Percentiles rank a stretch among this genome's conserved stretches.
phyloP scores from a whole-genome alignment of 169 alveolate species.

The Cryptosporidium sp. region DNA sequence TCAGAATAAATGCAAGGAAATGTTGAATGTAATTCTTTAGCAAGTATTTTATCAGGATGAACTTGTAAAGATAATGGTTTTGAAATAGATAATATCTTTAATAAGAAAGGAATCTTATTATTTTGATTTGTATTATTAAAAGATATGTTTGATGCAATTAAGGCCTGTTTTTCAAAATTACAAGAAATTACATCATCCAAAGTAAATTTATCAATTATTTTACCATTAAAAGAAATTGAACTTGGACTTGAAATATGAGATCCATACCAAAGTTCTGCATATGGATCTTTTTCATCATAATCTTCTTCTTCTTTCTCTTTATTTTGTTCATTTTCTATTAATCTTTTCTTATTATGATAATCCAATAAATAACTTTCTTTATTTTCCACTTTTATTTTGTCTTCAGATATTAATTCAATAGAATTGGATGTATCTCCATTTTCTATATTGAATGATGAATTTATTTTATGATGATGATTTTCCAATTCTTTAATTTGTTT shows the following conservation, averaged over 20 bases:
- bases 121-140: neutral
- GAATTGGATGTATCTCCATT: neutral
- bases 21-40: slow-evolving; percentile 83
- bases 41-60: slow-evolving; percentile 90
- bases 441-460: neutral
- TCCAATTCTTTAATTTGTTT: neutral
- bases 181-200: slow-evolving; percentile 29
- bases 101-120: slow-evolving; percentile 82
- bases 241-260: slow-evolving; percentile 85
- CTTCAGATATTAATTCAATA: neutral
- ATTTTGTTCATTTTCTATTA: neutral
- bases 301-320: slow-evolving; percentile 66
- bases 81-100: slow-evolving; percentile 88
- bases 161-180: neutral
- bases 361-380: neutral
- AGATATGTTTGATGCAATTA: too few relatives aligned
- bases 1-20: slow-evolving; percentile 90
- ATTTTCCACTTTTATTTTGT: neutral
- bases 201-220: slow-evolving; percentile 9
- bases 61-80: slow-evolving; percentile 90
- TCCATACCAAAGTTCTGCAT: slow-evolving; percentile 95
- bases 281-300: slow-evolving; percentile 42
- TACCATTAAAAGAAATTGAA: slow-evolving; percentile 25
- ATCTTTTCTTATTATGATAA: neutral
- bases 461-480: too few relatives aligned